Evolutionary conservation across 805 yeast species (phyloP).

Genomic region (Ogataea polymorpha): DNA sequence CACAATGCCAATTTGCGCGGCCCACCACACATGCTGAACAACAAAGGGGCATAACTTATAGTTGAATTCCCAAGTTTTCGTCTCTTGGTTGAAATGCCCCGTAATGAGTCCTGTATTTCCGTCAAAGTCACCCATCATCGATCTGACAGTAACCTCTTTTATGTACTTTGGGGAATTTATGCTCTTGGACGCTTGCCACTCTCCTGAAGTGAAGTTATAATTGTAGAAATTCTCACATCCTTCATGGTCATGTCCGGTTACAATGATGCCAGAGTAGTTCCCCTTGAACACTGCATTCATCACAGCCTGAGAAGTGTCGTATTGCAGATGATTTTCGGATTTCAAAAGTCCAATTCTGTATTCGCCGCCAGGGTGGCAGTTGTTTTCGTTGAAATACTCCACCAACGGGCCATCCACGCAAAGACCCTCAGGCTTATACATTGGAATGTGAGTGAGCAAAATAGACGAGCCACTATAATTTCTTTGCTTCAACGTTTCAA

Average conservation of each 20-base stretch:
- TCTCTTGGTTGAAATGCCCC: constrained; percentile 53
- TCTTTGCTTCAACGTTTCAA: constrained; percentile 52
- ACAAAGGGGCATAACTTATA: constrained; percentile 77
- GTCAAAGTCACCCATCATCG: constrained; percentile 95
- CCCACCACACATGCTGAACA: constrained; percentile 97
- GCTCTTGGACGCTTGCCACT: constrained; percentile 60
- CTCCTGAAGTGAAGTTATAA: constrained; percentile 35
- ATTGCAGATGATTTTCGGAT: constrained; percentile 81
- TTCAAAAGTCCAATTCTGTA: constrained; percentile 69
- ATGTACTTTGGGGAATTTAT: constrained; percentile 38
- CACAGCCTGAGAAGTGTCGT: constrained; percentile 63
- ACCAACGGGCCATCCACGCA: constrained; percentile 86
- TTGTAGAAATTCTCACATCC: constrained; percentile 80
- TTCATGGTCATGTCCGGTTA: constrained; percentile 95
- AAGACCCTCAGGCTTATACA: constrained; percentile 75
- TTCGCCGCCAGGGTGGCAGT: constrained; percentile 50
- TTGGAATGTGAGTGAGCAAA: constrained; percentile 84
- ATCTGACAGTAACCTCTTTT: constrained; percentile 78
- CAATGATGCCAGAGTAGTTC: constrained; percentile 67
- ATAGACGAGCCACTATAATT: constrained; percentile 77
- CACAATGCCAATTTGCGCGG: constrained; percentile 53
- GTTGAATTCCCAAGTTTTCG: constrained; percentile 58
- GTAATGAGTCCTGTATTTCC: constrained; percentile 87
- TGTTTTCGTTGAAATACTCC: constrained; percentile 51
- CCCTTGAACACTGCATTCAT: constrained; percentile 69